Evolutionary conservation across 176 grass and related monocot genomes (phyloP).

Genomic region (Echinochloa phyllopogon): DNA sequence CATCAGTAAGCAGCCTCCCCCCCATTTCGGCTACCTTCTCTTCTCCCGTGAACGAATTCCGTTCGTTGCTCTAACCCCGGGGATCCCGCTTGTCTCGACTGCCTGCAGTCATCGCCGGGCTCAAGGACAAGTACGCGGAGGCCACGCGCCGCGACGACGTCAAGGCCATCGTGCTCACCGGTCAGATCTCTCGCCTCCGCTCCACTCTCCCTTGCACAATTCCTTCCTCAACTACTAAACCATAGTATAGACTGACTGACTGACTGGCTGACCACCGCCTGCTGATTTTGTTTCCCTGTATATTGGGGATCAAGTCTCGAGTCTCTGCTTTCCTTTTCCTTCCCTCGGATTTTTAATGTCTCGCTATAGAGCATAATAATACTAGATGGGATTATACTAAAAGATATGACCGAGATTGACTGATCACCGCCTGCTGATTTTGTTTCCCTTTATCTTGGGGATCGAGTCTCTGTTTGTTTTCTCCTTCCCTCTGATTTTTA

Average conservation of each 20-base stretch:
- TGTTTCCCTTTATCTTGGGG: no score
- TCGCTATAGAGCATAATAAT: not conserved
- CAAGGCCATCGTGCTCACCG: constrained; percentile 92
- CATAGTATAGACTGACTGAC: no score
- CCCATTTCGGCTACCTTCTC: no score
- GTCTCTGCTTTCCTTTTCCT: not conserved
- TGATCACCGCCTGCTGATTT: no score
- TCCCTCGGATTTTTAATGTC: not conserved
- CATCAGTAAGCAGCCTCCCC: constrained; percentile 39
- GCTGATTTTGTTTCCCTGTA: not conserved
- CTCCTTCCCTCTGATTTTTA: no score
- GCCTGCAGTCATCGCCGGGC: constrained; percentile 66
- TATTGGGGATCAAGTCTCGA: not conserved
- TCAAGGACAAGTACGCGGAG: constrained; percentile 87
- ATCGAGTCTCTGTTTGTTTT: no score
- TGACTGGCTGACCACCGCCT: not conserved
- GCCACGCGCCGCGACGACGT: constrained; percentile 70
- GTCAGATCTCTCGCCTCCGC: constrained; percentile 42
- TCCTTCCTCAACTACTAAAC: not conserved
- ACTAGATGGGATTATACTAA: not conserved
- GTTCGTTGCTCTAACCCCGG: not conserved
- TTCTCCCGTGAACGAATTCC: not conserved
- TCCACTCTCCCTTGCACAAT: not conserved
- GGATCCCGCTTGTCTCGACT: no score
- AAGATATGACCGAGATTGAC: no score